phyloP scores from a whole-genome alignment of 495 filamentous ascomycete species.

The Neurospora cerealis region DNA sequence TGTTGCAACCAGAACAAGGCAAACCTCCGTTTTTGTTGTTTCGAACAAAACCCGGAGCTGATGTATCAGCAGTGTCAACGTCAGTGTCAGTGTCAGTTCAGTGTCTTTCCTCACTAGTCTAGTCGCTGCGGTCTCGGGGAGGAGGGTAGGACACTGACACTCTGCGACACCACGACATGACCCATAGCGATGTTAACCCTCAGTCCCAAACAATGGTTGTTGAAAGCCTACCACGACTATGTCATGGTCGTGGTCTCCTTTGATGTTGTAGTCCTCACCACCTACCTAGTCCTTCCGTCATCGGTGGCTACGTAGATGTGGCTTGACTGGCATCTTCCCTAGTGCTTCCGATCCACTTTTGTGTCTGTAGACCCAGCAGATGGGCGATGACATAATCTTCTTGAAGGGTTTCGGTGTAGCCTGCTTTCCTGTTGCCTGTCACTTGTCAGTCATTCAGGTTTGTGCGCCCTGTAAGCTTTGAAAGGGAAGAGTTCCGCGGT shows the following conservation, averaged over 20 bases:
- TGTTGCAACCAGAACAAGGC: background rate
- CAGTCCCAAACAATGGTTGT: background rate
- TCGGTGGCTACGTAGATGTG: background rate
- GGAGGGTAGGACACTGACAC: background rate
- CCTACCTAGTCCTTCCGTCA: background rate
- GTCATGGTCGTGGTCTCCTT: background rate
- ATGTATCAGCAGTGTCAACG: background rate
- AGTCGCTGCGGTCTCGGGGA: background rate
- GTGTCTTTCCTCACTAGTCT: background rate
- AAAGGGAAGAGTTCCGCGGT: background rate
- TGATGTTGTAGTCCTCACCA: background rate
- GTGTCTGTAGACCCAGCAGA: background rate
- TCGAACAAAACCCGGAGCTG: background rate
- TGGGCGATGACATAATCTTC: background rate
- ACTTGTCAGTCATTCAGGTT: background rate
- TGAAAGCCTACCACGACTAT: background rate
- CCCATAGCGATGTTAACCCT: background rate
- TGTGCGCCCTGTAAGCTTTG: background rate
- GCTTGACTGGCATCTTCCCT: background rate
- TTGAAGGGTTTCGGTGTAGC: background rate
- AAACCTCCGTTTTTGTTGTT: background rate
- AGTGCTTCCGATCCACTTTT: background rate
- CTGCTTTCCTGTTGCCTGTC: background rate
- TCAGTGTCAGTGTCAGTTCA: background rate
- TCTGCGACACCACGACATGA: background rate